phyloP scores from a whole-genome alignment of 148 eudicot species.

The Silene latifolia region DNA sequence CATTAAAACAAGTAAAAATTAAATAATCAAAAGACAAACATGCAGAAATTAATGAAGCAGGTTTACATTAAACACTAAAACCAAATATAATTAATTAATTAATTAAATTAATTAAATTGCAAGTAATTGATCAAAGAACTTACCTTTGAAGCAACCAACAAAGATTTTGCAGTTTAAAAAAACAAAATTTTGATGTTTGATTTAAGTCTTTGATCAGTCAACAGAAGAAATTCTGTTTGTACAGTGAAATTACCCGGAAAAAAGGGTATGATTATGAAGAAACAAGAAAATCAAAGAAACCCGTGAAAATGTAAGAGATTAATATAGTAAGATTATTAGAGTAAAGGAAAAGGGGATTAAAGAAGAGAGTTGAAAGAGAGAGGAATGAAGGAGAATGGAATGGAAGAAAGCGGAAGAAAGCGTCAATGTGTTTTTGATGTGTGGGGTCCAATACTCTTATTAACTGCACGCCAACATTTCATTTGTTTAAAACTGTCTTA shows the following conservation, averaged over 20 bases:
- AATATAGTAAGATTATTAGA: not conserved
- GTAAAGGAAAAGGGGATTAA: not conserved
- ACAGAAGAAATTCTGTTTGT: not conserved
- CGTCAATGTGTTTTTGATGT: slow-evolving; percentile 6
- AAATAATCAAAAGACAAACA: slow-evolving; percentile 13
- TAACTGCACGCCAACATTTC: slow-evolving; percentile 1
- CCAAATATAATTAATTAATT: no score
- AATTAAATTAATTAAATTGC: not conserved
- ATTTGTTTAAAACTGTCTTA: no score
- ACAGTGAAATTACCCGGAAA: not conserved
- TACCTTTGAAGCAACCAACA: slow-evolving; percentile 16
- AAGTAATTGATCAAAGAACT: not conserved
- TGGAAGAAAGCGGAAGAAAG: slow-evolving; percentile 15
- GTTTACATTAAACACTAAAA: no score
- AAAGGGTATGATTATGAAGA: not conserved
- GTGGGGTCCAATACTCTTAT: slow-evolving; percentile 17
- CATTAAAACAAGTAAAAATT: no score
- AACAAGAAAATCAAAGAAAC: not conserved
- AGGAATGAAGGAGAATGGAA: slow-evolving; percentile 16
- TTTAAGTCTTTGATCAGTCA: slow-evolving; percentile 26
- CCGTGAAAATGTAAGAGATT: not conserved
- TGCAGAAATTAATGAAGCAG: slow-evolving; percentile 13
- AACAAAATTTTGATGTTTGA: not conserved
- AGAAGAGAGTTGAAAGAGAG: slow-evolving; percentile 3
- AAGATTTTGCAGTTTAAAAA: slow-evolving; percentile 12